These are phyloP conservation scores for Bacidia rubella DNA, from an alignment of 495 filamentous ascomycete species.

Conservation along the genomic window DNA sequence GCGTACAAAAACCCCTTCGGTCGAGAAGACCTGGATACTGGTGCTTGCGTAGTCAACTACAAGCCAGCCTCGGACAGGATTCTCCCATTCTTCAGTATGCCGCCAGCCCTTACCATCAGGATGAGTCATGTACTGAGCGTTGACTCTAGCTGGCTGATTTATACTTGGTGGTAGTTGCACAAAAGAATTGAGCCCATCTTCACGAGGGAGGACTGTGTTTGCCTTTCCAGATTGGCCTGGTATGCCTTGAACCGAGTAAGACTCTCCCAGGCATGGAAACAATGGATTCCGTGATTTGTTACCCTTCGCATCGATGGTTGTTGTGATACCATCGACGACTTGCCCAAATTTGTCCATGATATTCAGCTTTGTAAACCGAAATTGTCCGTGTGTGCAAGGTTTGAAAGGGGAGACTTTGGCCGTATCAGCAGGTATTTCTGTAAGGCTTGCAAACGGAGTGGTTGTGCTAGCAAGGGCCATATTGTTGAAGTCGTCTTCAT, in stretches of 20 bases:
- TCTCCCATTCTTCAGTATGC: conserved; percentile 28
- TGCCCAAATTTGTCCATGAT: conserved; percentile 41
- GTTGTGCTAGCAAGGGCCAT: too few species aligned
- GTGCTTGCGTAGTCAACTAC: conserved; percentile 32
- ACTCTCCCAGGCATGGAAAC: conserved; percentile 1
- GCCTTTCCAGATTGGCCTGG: not conserved
- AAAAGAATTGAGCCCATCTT: conserved; percentile 20
- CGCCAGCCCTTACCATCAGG: not conserved
- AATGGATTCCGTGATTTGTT: conserved; percentile 4
- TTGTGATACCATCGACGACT: conserved; percentile 21
- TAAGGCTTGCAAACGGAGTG: not conserved
- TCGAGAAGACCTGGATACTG: conserved; percentile 35
- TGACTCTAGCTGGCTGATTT: conserved; percentile 36
- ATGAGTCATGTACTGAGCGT: conserved; percentile 24
- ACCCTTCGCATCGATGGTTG: conserved; percentile 5
- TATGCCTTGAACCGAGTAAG: not conserved
- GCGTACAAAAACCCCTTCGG: conserved; percentile 37
- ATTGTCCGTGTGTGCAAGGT: conserved; percentile 34
- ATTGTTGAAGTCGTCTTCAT: too few species aligned
- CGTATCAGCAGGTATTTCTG: not conserved
- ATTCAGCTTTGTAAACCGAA: conserved; percentile 33
- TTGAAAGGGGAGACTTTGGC: conserved; percentile 23
- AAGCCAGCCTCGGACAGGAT: conserved; percentile 43
- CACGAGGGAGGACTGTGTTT: not conserved
- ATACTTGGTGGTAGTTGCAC: conserved; percentile 34